A percentile compares a stretch with the other conserved stretches of the same genome.
These are phyloP conservation scores for Hymenoscyphus occultus DNA, from an alignment of 2,329 filamentous ascomycete genomes.

Conservation along the genomic window DNA sequence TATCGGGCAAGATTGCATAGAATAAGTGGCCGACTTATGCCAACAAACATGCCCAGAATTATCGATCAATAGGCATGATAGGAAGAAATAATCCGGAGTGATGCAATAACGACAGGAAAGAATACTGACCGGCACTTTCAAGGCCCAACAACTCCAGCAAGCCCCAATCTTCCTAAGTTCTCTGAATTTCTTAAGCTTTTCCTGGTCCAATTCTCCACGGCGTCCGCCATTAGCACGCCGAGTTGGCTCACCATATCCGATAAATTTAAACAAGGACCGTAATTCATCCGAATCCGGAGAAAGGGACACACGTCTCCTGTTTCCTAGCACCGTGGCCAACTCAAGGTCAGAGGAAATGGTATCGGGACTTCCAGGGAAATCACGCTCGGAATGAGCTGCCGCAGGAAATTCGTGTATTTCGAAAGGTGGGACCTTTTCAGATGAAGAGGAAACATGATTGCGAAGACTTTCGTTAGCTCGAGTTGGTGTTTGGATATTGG, in stretches of 20 bases:
- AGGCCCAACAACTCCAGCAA: slow-evolving; percentile 29
- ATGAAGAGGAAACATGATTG: not conserved
- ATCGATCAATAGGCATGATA: no score
- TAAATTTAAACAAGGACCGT: slow-evolving; percentile 15
- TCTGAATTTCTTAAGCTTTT: slow-evolving; percentile 20
- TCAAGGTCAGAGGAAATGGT: slow-evolving; percentile 6
- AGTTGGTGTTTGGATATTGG: not conserved
- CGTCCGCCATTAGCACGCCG: slow-evolving; percentile 16
- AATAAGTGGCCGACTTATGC: no score
- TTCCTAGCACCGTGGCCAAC: no score
- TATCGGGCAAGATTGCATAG: no score
- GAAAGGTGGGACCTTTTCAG: not conserved
- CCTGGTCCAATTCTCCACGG: slow-evolving; percentile 21
- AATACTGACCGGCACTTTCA: slow-evolving; percentile 26
- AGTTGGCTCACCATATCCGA: slow-evolving; percentile 6
- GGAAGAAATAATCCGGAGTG: no score
- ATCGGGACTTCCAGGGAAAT: not conserved
- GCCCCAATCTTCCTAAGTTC: slow-evolving; percentile 25
- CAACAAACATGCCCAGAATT: no score
- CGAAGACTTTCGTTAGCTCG: not conserved
- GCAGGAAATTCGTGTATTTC: not conserved
- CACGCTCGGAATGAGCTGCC: not conserved
- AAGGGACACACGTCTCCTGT: no score
- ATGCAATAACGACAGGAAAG: not conserved
- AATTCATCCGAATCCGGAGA: not conserved